Conservation (phyloP, 2,329 filamentous ascomycete species). For the Gyromitra esculenta region DNA sequence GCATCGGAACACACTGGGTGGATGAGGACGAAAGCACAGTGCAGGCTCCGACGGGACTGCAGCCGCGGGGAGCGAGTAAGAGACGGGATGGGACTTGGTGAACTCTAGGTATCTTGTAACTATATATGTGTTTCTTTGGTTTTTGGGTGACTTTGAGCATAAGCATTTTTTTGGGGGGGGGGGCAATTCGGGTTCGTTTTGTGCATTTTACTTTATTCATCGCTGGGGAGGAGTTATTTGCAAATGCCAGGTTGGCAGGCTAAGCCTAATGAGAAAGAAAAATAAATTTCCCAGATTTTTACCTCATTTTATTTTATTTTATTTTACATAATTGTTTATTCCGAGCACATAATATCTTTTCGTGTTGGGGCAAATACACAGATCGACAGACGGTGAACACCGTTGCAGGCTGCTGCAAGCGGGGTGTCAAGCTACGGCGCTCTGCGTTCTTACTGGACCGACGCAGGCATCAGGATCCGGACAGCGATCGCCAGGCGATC, state of each 20-base stretch:
- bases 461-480: not conserved
- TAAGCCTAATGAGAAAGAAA: not conserved
- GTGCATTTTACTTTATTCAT: not conserved
- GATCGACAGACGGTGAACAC: not conserved
- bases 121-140: not conserved
- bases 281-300: not conserved
- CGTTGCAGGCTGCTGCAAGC: not conserved
- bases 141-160: not conserved
- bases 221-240: slow-evolving; percentile 4
- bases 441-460: not conserved
- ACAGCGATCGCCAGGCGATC: slow-evolving; percentile 12
- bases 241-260: not conserved
- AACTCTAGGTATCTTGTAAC: not conserved
- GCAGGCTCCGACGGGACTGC: slow-evolving; percentile 11
- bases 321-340: not conserved
- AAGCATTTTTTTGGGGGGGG: not conserved
- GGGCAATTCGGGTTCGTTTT: not conserved
- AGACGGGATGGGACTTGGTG: slow-evolving; percentile 1
- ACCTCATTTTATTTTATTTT: not conserved
- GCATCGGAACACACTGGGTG: slow-evolving; percentile 43
- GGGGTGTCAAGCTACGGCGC: not conserved
- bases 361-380: not conserved
- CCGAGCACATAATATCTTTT: not conserved
- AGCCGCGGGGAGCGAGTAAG: not conserved
- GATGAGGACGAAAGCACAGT: slow-evolving; percentile 24